phyloP scores from a whole-genome alignment of 2,329 filamentous ascomycete genomes.

The Botrytis galanthina region DNA sequence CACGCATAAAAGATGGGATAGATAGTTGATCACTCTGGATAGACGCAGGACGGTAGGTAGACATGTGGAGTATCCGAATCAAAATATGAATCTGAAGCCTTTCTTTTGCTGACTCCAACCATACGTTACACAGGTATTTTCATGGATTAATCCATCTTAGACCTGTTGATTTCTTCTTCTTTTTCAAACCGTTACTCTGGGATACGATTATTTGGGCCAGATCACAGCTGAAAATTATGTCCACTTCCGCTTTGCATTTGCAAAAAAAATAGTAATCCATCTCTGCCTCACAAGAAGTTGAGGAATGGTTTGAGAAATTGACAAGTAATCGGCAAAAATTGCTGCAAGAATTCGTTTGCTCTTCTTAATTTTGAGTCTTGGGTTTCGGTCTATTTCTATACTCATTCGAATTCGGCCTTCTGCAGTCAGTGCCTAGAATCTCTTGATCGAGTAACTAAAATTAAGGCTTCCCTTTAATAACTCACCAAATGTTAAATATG shows the following conservation, averaged over 20 bases:
- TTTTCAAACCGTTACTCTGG: background rate
- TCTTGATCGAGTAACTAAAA: background rate
- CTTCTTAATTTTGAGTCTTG: background rate
- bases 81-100: background rate
- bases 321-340: background rate
- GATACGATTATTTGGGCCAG: background rate
- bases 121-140: background rate
- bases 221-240: background rate
- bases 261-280: background rate
- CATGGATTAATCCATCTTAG: background rate
- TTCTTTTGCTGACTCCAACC: background rate
- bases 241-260: background rate
- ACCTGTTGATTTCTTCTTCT: background rate
- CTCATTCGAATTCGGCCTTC: background rate
- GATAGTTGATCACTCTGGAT: background rate
- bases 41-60: background rate
- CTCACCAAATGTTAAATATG: background rate
- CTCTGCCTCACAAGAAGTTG: background rate
- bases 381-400: background rate
- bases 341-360: background rate
- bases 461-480: background rate
- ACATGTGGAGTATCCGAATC: background rate
- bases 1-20: too few relatives aligned
- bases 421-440: slow-evolving; percentile 5
- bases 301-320: background rate